Evolutionary conservation across 768 basidiomycete species (phyloP), one percentile per base, ranked within the genome.

Genomic region (Megacollybia marginata): DNA sequence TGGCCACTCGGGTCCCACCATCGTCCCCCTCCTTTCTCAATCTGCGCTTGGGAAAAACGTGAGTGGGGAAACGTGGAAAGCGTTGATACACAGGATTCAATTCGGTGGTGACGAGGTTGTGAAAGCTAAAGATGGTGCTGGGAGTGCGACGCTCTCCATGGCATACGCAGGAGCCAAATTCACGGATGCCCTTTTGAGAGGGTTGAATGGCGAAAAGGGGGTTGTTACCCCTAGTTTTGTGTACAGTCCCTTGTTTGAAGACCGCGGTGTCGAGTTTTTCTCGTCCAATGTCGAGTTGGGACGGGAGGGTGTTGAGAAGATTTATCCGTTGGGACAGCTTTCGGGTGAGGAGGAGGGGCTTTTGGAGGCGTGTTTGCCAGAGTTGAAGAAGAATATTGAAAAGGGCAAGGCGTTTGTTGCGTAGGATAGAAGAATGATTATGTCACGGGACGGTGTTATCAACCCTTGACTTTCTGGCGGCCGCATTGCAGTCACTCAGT

Each of bases 51-150:
- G 88, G 55, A 83, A 86, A 68, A 66, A 60, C n/a, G 70, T 97
- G 62, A 69, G 74, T 52, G 87, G 88, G 52, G 88, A 92, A 65
- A 73, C 65, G 33, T 87, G 85, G 62, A 74, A 80, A 28, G 80
- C 82, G 63, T 77, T 97, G 54, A 85, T 99, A 49, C 71, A 95
- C 73, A 82, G 95, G 50, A 97, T 98, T 64, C 95, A 99, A 66
- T 98, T 81, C 58, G 95, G 95, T 64, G 95, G 95, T 69, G 95
- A 99, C 61, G 94, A 97, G 71, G 94, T 97, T 55, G 95, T 98
- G 63, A 85, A 96, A 77, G 94, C 94, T 46, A 98, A 98, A 78
- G 93, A 94, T 56, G 87, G 86, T 60, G 87, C 89, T 50, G 95
- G 95, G 53, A 91, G 88, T 48, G 93, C 94, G 7, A 95, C 92